Conservation (phyloP, 768 basidiomycete genomes). For the Chiua virens region DNA sequence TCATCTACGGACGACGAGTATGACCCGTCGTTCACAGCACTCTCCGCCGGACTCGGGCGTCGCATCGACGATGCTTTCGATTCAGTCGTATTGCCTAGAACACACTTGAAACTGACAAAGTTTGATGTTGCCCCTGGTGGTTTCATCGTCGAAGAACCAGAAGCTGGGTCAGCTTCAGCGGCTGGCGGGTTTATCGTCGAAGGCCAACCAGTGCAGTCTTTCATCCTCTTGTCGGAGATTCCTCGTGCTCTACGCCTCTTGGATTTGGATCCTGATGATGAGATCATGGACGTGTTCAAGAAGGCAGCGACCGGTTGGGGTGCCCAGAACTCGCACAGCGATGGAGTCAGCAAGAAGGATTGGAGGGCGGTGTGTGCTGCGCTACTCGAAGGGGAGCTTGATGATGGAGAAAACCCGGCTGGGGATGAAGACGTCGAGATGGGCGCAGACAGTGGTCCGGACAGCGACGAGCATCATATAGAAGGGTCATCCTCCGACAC, state of each 20-base stretch:
- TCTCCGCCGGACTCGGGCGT: conserved; percentile 42
- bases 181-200: conserved; percentile 34
- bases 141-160: conserved; percentile 32
- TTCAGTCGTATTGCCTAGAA: conserved; percentile 13
- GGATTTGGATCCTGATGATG: conserved; percentile 70
- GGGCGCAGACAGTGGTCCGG: conserved; percentile 27
- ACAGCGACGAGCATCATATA: conserved; percentile 28
- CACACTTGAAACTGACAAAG: not conserved
- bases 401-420: conserved; percentile 18
- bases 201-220: conserved; percentile 6
- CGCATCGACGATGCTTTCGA: conserved; percentile 57
- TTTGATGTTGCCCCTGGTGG: conserved; percentile 28
- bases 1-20: conserved; percentile 9
- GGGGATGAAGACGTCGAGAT: conserved; percentile 21
- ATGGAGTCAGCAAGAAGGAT: conserved; percentile 59
- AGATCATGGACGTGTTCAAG: conserved; percentile 67
- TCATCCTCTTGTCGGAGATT: conserved; percentile 56
- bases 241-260: conserved; percentile 62
- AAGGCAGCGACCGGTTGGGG: conserved; percentile 78
- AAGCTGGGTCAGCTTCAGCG: conserved; percentile 17
- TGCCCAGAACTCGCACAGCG: conserved; percentile 30
- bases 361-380: conserved; percentile 83
- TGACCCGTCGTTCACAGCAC: conserved; percentile 37
- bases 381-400: conserved; percentile 50
- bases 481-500: conserved; percentile 25